Percentiles rank a stretch among this genome's conserved stretches.
Evolutionary conservation across 306 rosid genomes (phyloP).

Genomic region (Prunus dulcis): DNA sequence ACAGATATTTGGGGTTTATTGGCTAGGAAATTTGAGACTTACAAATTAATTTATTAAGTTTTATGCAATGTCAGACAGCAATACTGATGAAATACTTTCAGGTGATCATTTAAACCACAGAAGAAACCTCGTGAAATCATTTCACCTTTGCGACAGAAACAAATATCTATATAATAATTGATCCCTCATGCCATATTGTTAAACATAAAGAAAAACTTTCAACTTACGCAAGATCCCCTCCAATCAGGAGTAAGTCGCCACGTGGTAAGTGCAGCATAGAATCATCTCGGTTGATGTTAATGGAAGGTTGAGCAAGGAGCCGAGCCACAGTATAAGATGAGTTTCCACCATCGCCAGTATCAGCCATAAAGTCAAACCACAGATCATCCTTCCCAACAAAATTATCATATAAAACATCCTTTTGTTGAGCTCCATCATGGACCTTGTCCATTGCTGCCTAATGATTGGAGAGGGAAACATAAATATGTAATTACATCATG

Average conservation of each 20-base stretch:
- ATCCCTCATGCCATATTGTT: conserved; percentile 12
- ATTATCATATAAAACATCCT: conserved; percentile 71
- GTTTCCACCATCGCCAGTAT: conserved; percentile 99
- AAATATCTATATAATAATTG: background rate
- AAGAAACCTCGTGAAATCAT: background rate
- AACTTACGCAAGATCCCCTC: conserved; percentile 99
- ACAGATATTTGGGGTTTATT: background rate
- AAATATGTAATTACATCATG: conserved; percentile 5
- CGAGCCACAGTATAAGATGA: conserved; percentile 89
- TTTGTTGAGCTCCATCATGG: conserved; percentile 52
- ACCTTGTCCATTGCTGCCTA: conserved; percentile 97
- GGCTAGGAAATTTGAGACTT: background rate
- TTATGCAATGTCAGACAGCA: background rate
- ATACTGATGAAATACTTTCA: background rate
- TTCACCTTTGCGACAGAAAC: conserved; percentile 22
- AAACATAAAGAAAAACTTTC: conserved; percentile 10
- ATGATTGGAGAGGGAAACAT: conserved; percentile 28
- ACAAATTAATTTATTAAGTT: background rate
- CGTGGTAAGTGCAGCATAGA: conserved; percentile 61
- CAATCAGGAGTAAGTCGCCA: conserved; percentile 82
- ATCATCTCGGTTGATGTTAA: conserved; percentile 49
- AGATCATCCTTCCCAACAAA: conserved; percentile 71
- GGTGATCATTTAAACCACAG: conserved; percentile 6
- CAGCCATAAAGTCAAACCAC: conserved; percentile 99
- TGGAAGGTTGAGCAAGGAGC: conserved; percentile 84